Evolutionary conservation across 108 stramenopile species (phyloP), one percentile per base, ranked within the genome.

Genomic region (Nannochloropsis gaditana): DNA sequence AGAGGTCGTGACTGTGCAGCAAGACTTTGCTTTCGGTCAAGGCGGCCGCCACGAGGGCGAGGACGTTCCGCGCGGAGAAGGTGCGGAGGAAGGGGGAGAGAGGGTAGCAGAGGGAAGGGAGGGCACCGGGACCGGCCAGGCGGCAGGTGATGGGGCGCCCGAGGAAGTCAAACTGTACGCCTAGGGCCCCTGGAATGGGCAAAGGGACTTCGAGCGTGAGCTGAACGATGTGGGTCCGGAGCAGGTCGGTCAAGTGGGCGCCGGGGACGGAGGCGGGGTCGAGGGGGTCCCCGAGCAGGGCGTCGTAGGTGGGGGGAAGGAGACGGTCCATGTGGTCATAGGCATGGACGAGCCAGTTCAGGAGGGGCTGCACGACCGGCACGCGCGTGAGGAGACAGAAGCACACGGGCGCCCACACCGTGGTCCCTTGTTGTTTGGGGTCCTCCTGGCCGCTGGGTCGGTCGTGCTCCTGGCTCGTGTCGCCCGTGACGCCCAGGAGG

Each of bases 381-480:
- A 85, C 45, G 44, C 85, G 88, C 41, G 88, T 89, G 44, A 89
- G 82, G 42, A 85, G 85, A 80, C 88, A 89, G 31, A 89, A 45
- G 82, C 88, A 85, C 50, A 89, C n/a, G 21, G 88, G 88, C 42
- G 82, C 86, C 88, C 88, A 89, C 83, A 83, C 43, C 5, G 43
- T 47, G 45, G 83, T 10, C 80, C 21, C 17, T 45, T 82, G 43
- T 21, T 86, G 9, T 50, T 43, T n/a, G 43, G 44, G 15, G 19
- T 47, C n/a, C 82, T 21, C 41, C 9, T 21, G 9, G 15, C 86
- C 31, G 3, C 80, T 31, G 45, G 79, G 11, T 17, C 81, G 41
- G 42, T n/a, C 44, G 45, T 42, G 41, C 10, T 0, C 41, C 43
- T 47, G 31, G 11, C 43, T 47, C 79, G 83, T 79, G 44, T 81